Base-by-base conservation (phyloP, 352 stramenopile species). In the Saprolegnia diclina region DNA sequence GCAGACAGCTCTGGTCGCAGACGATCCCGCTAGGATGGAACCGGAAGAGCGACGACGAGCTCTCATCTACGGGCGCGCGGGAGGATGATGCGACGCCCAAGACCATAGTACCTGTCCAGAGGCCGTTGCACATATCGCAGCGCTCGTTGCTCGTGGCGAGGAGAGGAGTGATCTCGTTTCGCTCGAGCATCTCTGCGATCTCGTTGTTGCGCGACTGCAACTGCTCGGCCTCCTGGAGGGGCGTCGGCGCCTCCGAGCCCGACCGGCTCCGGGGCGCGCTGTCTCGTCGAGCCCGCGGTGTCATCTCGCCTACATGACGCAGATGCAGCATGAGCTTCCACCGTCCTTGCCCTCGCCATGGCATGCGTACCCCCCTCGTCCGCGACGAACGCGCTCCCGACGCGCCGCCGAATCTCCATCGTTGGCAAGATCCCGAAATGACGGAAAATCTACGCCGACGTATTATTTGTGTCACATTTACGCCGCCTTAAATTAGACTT, bases 51-150 rank as follows among this genome's bases (percentile, higher is more conserved):
- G 63, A 52, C 24, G 63, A 57, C 24, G 63, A 24, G 32, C 63
- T 69, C 29, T 69, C 63, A 22, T 69, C 63, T 69, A 40, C 37
- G 37, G 42, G 26, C 21, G 40, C 24, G 11, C 10, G 32, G 29
- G 16, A 48, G 26, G 10, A n/a, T 37, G 44, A 56, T 26, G 18
- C 9, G n/a, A 40, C 19, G 18, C 4, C 21, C 10, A 61, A 32
- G 16, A 40, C 9, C n/a, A 63, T 35, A 14, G 13, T 37, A 69
- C 63, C 63, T 42, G 63, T 69, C 63, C 63, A 69, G 63, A 69
- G 63, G 11, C 44, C 63, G 26, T 69, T 52, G 63, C 63, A 69
- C n/a, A 69, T 29, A 61, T 69, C 63, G 26, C 63, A 69, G 6
- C 24, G 53, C 26, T 37, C 26, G 46, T 61, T 24, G 26, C 42